Conservation (phyloP, 371 early-diverging fungal species). For the Massospora cicadina region DNA sequence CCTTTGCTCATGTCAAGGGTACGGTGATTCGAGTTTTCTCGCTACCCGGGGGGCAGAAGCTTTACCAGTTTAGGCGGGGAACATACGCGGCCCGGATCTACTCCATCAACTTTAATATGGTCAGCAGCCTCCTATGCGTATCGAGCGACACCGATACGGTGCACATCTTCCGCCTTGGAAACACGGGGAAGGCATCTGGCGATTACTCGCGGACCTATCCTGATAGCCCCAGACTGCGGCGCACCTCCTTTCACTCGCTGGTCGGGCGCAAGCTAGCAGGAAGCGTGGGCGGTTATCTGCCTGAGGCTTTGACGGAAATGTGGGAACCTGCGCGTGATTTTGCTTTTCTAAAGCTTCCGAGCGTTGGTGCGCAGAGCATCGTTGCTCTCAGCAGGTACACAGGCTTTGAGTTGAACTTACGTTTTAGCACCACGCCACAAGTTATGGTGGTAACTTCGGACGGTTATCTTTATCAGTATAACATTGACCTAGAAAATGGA, state of each 20-base stretch:
- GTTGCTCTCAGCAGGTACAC: slow-evolving; percentile 55
- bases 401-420: neutral
- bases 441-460: slow-evolving; percentile 83
- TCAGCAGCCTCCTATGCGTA: slow-evolving; percentile 62
- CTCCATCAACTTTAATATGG: slow-evolving; percentile 74
- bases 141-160: slow-evolving; percentile 89
- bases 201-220: neutral
- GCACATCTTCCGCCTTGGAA: slow-evolving; percentile 68
- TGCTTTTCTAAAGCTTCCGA: slow-evolving; percentile 74
- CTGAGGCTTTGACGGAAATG: slow-evolving; percentile 72
- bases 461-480: slow-evolving; percentile 80
- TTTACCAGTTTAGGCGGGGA: slow-evolving; percentile 91
- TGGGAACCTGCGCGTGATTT: slow-evolving; percentile 92
- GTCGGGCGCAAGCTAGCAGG: slow-evolving; percentile 39
- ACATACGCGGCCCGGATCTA: slow-evolving; percentile 79
- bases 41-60: slow-evolving; percentile 64
- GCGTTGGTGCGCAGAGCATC: slow-evolving; percentile 58
- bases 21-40: slow-evolving; percentile 92
- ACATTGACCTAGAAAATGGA: slow-evolving; percentile 73
- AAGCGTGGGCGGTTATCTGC: slow-evolving; percentile 65
- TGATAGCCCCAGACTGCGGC: slow-evolving; percentile 26
- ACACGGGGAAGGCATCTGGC: neutral
- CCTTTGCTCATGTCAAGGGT: slow-evolving; percentile 31
- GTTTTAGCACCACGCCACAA: slow-evolving; percentile 44
- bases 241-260: slow-evolving; percentile 30